Evolutionary conservation across 345 rosid genomes (phyloP), one percentile per base, ranked within the genome.

Genomic region (Melaleuca quinquenervia): DNA sequence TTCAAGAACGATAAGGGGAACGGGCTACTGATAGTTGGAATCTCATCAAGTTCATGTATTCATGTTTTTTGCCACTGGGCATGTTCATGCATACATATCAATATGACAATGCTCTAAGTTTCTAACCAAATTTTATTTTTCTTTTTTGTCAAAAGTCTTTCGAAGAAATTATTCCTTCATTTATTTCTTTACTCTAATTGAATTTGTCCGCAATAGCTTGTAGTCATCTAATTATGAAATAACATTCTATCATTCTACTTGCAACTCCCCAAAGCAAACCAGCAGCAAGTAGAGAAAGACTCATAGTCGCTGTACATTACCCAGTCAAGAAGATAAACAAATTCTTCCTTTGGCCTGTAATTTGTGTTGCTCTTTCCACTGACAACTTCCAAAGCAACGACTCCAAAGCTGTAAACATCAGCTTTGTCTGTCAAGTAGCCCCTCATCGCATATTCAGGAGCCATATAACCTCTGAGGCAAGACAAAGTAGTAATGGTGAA

Each of bases 371-470:
- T 97, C 89, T 93, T 95, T 60, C 99, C 99, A 15, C 99, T 95
- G 21, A 96, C 95, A 60, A 95, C 92, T 91, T 96, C 99, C 82
- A 96, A 86, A 49, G 90, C 89, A 58, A 95, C 98, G 41, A 95
- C 92, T 52, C 99, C 99, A 11, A 95, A 96, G 87, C 99, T 96
- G 86, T 96, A 96, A 8, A 96, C 96, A 86, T 96, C 98, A 3
- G 98, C 98, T 56, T 96, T 96, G 87, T 95, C 98, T 6, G 99
- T 96, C 93, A 96, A 91, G 92, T 96, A 95, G 78, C 99, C 99
- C 87, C 98, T 94, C 99, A 95, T 95, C 83, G 99, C 99, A 88
- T 96, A 95, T 89, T 96, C 99, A 6, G 99, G 99, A 86, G 99
- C 99, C 98, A 97, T 97, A 88, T 96, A 97, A 53, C 99, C 99